A percentile compares a stretch with the other conserved stretches of the same genome.
Conservation (phyloP, 306 rosid species). For the Castanea crenata region DNA sequence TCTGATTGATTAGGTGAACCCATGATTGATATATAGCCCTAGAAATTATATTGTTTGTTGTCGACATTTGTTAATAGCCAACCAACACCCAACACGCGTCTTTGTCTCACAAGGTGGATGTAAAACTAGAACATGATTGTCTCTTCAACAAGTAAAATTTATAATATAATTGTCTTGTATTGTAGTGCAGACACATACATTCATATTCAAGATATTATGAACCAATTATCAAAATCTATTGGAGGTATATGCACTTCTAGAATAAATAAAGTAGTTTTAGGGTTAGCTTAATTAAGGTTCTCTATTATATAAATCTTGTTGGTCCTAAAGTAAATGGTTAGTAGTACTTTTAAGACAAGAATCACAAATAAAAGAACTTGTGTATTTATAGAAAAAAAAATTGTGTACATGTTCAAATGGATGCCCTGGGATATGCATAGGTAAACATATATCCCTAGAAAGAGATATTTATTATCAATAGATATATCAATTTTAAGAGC, state of each 20-base stretch:
- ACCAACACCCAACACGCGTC: conserved; percentile 12
- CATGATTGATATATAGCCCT: conserved; percentile 18
- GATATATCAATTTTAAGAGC: too few relatives aligned
- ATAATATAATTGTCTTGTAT: not conserved
- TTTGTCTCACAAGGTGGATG: conserved; percentile 4
- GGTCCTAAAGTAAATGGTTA: too few relatives aligned
- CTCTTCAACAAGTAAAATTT: not conserved
- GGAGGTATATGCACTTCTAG: not conserved
- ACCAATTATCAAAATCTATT: not conserved
- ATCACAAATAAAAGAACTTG: too few relatives aligned
- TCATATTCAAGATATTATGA: not conserved
- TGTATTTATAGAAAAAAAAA: too few relatives aligned
- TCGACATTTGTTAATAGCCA: conserved; percentile 24
- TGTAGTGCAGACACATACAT: not conserved
- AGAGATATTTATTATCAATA: too few relatives aligned
- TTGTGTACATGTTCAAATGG: too few relatives aligned
- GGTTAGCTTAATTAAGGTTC: too few relatives aligned
- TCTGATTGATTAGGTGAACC: conserved; percentile 13
- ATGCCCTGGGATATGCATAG: too few relatives aligned
- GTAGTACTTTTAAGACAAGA: too few relatives aligned
- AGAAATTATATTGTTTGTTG: conserved; percentile 3
- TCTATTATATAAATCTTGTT: too few relatives aligned
- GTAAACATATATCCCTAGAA: too few relatives aligned
- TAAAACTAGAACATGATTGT: not conserved
- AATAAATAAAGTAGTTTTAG: too few relatives aligned